Base-by-base conservation (phyloP, 2,329 filamentous ascomycete species). In the Alternaria dauci region DNA sequence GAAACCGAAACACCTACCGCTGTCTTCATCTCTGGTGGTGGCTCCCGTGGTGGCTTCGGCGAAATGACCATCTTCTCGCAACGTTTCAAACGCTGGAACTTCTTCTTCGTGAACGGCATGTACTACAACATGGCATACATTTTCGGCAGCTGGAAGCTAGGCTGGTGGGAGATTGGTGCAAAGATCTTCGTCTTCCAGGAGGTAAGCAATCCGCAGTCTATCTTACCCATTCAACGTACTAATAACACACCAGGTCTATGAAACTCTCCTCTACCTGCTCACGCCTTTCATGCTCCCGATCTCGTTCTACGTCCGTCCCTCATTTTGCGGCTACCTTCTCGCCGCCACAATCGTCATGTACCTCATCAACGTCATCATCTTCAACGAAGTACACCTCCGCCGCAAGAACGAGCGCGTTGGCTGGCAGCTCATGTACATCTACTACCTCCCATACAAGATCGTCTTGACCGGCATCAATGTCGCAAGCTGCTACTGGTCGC, bases 11-110 rank as follows among this genome's bases (percentile, higher is more conserved):
- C 83, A 0, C 83, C 83, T 0, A 68, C 76, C 9, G 76, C 78
- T 0, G 70, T 85, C 1, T 83, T 84, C 63, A 75, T 80, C 55
- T 76, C 76, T 26, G 71, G 74, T 5, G 75, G 78, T 8, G 78
- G 76, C 5, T 73, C 72, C 7, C 76, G 83, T 20, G 83, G 82
- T 42, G 83, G 83, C 0, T 85, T 83, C 55, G 83, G 83, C 9
- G 83, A 85, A 66, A 84, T 83, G 81, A 85, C 83, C 0, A 79
- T 85, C n/a, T 84, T 81, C 71, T 80, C 79, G 59, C 83, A 85
- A 67, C 76, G 83, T 2, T 84, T 85, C 65, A 77, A 78, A 52
- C 73, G 83, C 14, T 85, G 83, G 83, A 85, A 85, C 51, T 85
- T 84, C 71, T 85, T 85, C 72, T 82, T 84, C 53, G 79, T 84